Conservation (phyloP, 345 rosid species). For the Garcia nutans region DNA sequence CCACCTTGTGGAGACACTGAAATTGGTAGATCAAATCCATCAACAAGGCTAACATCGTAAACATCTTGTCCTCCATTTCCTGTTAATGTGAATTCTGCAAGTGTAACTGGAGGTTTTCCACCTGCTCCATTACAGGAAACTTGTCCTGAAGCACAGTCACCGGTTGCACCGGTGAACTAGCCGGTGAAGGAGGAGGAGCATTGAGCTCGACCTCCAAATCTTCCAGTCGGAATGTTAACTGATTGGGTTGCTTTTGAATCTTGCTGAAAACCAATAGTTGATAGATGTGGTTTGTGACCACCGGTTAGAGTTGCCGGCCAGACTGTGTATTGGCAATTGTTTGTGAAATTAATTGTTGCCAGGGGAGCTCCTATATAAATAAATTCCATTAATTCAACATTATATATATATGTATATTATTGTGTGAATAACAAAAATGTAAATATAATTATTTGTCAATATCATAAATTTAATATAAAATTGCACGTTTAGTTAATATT, state of each 20-base stretch:
- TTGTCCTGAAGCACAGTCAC: slow-evolving; percentile 39
- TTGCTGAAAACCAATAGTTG: too few relatives aligned
- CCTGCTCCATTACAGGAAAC: slow-evolving; percentile 34
- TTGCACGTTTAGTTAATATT: too few relatives aligned
- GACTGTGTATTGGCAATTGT: too few relatives aligned
- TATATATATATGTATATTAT: neutral
- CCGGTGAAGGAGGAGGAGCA: too few relatives aligned
- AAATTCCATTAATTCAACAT: neutral
- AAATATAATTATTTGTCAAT: neutral
- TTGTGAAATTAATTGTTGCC: too few relatives aligned
- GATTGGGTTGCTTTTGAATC: too few relatives aligned
- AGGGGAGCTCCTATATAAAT: too few relatives aligned
- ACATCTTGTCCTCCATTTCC: slow-evolving; percentile 21
- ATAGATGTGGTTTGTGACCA: too few relatives aligned
- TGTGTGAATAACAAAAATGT: neutral
- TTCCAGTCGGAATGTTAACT: too few relatives aligned
- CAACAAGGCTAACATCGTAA: slow-evolving; percentile 44
- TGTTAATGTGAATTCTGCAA: slow-evolving; percentile 30
- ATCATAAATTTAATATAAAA: too few relatives aligned
- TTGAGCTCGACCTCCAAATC: too few relatives aligned
- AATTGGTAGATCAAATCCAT: slow-evolving; percentile 44
- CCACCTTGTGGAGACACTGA: slow-evolving; percentile 38
- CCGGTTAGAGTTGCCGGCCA: too few relatives aligned
- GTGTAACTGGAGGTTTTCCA: slow-evolving; percentile 32
- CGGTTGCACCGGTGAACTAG: slow-evolving; percentile 1